Evolutionary conservation across 2,329 filamentous ascomycete genomes (phyloP).

Genomic region (Penicillium capsulatum): DNA sequence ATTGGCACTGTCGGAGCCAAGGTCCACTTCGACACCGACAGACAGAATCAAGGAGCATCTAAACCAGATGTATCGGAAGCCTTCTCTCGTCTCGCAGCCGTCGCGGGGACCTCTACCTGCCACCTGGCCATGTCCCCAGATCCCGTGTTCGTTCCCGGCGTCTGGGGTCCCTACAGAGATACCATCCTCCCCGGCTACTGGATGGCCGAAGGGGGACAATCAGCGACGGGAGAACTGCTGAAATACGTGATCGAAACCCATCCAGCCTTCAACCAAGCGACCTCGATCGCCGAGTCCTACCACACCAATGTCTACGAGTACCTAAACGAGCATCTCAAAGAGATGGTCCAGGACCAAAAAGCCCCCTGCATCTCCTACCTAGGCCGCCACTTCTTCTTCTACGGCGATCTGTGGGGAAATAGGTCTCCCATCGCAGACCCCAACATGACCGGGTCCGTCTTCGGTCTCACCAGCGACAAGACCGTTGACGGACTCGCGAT

Average conservation of each 20-base stretch:
- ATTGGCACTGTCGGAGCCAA: conserved; percentile 98
- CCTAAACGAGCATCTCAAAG: conserved; percentile 78
- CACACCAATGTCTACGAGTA: conserved; percentile 93
- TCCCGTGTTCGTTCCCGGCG: conserved; percentile 87
- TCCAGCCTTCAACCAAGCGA: conserved; percentile 76
- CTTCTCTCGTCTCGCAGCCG: conserved; percentile 86
- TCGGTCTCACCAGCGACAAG: conserved; percentile 83
- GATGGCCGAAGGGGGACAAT: conserved; percentile 97
- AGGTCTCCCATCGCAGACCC: conserved; percentile 88
- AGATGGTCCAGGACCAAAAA: conserved; percentile 63
- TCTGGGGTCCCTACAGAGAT: conserved; percentile 96
- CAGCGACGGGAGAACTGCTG: conserved; percentile 88
- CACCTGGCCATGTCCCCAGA: conserved; percentile 93
- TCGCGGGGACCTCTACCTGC: conserved; percentile 95
- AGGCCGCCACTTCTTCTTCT: conserved; percentile 95
- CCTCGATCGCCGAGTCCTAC: conserved; percentile 73
- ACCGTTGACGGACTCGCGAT: conserved; percentile 81
- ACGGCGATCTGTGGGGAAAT: conserved; percentile 96
- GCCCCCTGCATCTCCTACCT: conserved; percentile 81
- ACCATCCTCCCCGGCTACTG: conserved; percentile 87
- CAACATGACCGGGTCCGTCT: conserved; percentile 84
- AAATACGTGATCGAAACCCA: conserved; percentile 95
- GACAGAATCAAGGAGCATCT: conserved; percentile 62
- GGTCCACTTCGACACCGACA: conserved; percentile 66
- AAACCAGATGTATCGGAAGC: conserved; percentile 88